These are phyloP conservation scores for Heliosperma pusillum DNA, from an alignment of 148 eudicot species.

Conservation along the genomic window DNA sequence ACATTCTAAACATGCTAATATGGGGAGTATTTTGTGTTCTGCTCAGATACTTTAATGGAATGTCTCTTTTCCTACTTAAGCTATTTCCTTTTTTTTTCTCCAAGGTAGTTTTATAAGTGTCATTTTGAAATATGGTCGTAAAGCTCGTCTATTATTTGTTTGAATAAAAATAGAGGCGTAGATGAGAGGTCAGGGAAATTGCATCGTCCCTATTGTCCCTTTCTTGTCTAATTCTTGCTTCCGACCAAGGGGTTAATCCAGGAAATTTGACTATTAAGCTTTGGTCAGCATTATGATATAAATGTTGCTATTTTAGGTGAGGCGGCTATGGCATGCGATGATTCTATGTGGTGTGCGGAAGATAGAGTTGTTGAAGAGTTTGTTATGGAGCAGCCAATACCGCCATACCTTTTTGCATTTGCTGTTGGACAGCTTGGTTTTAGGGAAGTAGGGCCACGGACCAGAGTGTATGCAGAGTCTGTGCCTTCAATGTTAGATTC, in stretches of 20 bases:
- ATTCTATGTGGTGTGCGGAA: slow-evolving; percentile 77
- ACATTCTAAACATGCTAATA: not conserved
- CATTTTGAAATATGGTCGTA: not conserved
- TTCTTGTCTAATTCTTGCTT: not conserved
- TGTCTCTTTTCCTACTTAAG: not conserved
- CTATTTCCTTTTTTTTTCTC: not conserved
- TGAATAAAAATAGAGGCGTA: not conserved
- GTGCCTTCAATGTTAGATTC: slow-evolving; percentile 57
- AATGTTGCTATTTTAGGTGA: slow-evolving; percentile 38
- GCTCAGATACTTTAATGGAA: not conserved
- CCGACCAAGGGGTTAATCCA: not conserved
- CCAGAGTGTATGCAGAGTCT: slow-evolving; percentile 77
- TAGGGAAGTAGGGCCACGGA: slow-evolving; percentile 93
- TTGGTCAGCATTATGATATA: not conserved
- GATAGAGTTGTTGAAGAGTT: slow-evolving; percentile 88
- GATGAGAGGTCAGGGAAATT: not conserved
- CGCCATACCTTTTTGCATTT: slow-evolving; percentile 93
- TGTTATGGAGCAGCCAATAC: slow-evolving; percentile 94
- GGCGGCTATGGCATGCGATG: slow-evolving; percentile 60
- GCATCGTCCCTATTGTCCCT: not conserved
- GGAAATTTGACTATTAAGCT: not conserved
- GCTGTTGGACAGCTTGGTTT: slow-evolving; percentile 84
- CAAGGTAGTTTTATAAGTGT: not conserved
- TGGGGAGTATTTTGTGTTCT: not conserved
- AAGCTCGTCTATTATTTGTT: not conserved